Conservation (phyloP, 805 yeast species). For the Diddensiella santjacobensis region DNA sequence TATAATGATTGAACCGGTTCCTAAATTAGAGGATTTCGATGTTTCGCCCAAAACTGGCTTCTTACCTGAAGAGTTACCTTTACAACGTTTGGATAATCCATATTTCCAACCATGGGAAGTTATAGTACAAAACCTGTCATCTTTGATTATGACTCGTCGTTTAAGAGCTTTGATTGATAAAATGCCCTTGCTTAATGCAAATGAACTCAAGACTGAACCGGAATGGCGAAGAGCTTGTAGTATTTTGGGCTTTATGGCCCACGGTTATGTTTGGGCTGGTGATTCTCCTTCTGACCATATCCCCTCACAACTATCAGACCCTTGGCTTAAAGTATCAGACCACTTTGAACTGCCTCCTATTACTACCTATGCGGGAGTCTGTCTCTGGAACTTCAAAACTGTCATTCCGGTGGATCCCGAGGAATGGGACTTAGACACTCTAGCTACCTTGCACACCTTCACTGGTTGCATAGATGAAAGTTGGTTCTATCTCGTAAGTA, state of each 20-base stretch:
- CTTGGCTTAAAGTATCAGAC: slow-evolving; percentile 58
- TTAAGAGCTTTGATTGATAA: slow-evolving; percentile 61
- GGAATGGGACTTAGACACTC: slow-evolving; percentile 55
- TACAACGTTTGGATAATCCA: slow-evolving; percentile 51
- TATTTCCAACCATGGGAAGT: slow-evolving; percentile 79
- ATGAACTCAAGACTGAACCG: slow-evolving; percentile 40
- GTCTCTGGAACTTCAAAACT: slow-evolving; percentile 82
- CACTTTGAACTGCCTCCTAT: slow-evolving; percentile 74
- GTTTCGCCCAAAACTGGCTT: slow-evolving; percentile 73
- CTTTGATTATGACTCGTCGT: slow-evolving; percentile 62
- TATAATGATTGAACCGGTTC: slow-evolving; percentile 35
- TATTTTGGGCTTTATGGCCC: slow-evolving; percentile 72
- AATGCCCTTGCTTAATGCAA: slow-evolving; percentile 54
- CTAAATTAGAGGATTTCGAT: slow-evolving; percentile 60
- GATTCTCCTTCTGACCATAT: slow-evolving; percentile 53
- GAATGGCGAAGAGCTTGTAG: slow-evolving; percentile 79
- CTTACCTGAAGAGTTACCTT: slow-evolving; percentile 66
- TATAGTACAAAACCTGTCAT: slow-evolving; percentile 62
- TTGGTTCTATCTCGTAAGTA: slow-evolving; percentile 90
- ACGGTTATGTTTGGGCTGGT: slow-evolving; percentile 87
- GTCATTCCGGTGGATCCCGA: slow-evolving; percentile 46
- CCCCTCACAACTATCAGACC: slow-evolving; percentile 67
- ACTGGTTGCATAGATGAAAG: slow-evolving; percentile 89
- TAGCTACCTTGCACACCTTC: slow-evolving; percentile 77
- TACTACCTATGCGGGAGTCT: slow-evolving; percentile 81